phyloP scores from a whole-genome alignment of 768 basidiomycete species.

The Calocybe gangraenosa region DNA sequence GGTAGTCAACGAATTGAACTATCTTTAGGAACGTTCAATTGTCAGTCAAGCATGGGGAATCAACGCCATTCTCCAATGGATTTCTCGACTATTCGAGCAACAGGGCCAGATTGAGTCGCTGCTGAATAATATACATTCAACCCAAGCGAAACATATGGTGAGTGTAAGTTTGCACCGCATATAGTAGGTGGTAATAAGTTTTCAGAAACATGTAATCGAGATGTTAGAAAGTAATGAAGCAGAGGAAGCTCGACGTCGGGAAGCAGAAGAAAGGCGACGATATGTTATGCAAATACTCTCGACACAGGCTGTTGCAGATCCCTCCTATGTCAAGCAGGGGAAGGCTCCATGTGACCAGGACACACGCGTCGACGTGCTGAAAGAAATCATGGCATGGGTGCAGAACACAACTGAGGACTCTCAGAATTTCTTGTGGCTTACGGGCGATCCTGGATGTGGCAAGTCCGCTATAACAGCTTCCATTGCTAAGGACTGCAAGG shows the following conservation, averaged over 20 bases:
- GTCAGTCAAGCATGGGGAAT: constrained; percentile 4
- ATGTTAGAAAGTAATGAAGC: not conserved
- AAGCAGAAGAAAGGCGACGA: not conserved
- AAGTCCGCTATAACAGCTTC: constrained; percentile 18
- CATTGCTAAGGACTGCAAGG: constrained; percentile 13
- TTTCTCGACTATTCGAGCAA: not conserved
- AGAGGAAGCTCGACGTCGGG: not conserved
- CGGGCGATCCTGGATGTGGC: no score
- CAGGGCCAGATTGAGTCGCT: not conserved
- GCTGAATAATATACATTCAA: not conserved
- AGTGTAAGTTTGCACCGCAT: not conserved
- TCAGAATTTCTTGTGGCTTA: constrained; percentile 15
- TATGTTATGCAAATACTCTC: constrained; percentile 1
- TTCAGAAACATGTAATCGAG: not conserved
- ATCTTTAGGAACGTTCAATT: constrained; percentile 1
- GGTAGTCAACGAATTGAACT: not conserved
- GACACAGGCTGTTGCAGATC: constrained; percentile 5
- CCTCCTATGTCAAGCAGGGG: constrained; percentile 12
- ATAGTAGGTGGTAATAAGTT: no score
- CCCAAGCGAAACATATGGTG: not conserved
- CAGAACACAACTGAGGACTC: constrained; percentile 3
- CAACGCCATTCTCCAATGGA: constrained; percentile 1
- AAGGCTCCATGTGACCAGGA: constrained; percentile 15
- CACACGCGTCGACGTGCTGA: no score
- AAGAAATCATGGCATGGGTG: constrained; percentile 12